Percentiles rank a stretch among this genome's conserved stretches.
These are phyloP conservation scores for Kickxella alabastrina DNA, from an alignment of 192 early-diverging fungal genomes.

Conservation along the genomic window DNA sequence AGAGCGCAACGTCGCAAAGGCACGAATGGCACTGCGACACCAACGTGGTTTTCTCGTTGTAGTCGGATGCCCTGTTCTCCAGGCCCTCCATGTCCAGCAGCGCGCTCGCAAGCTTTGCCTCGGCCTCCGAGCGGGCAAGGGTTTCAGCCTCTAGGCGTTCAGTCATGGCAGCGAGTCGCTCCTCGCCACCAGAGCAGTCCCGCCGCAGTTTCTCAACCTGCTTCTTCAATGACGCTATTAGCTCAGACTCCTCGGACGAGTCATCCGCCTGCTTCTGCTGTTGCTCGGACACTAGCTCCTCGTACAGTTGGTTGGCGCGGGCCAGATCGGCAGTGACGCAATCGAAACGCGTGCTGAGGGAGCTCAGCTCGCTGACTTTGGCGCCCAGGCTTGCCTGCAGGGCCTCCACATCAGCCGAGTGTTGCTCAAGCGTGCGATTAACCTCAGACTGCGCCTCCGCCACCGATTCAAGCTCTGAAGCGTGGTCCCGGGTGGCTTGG, in stretches of 20 bases:
- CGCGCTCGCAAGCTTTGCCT: conserved; percentile 18
- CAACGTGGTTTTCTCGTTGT: conserved; percentile 19
- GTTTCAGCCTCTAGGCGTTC: conserved; percentile 5
- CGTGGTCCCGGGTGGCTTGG: background rate
- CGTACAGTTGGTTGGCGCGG: conserved; percentile 12
- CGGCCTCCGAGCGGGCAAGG: conserved; percentile 10
- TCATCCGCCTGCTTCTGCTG: conserved; percentile 12
- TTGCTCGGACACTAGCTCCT: conserved; percentile 13
- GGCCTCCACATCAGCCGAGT: background rate
- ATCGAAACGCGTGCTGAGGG: conserved; percentile 18
- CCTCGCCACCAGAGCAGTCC: conserved; percentile 16
- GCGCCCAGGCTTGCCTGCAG: conserved; percentile 1
- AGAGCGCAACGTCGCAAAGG: conserved; percentile 3
- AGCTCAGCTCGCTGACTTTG: conserved; percentile 2
- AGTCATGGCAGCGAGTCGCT: conserved; percentile 2
- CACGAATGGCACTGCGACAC: conserved; percentile 3
- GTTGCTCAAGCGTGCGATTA: conserved; percentile 1
- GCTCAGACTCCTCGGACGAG: conserved; percentile 11
- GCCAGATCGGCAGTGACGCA: conserved; percentile 10
- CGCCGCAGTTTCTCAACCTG: conserved; percentile 26
- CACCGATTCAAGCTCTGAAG: conserved; percentile 2
- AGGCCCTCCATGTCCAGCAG: conserved; percentile 36
- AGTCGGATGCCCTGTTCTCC: conserved; percentile 30
- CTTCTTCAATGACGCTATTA: conserved; percentile 4
- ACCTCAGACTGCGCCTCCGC: conserved; percentile 4